Conservation (phyloP, 2,329 filamentous ascomycete species). For the Sarocladiaceae sp. region DNA sequence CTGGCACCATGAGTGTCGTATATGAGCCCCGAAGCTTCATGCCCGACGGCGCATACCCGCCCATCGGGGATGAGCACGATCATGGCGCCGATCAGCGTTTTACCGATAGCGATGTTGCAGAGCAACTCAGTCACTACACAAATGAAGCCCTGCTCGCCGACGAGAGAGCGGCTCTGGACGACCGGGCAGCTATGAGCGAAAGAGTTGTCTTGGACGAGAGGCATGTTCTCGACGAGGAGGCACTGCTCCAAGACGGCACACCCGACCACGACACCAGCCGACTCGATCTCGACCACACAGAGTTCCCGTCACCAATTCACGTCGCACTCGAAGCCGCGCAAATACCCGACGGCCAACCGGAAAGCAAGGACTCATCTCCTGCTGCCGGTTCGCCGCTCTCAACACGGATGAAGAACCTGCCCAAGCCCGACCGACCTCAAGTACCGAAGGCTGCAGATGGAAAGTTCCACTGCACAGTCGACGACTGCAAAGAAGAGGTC, state of each 20-base stretch:
- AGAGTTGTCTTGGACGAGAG: constrained; percentile 18
- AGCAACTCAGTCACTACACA: constrained; percentile 40
- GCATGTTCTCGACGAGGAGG: constrained; percentile 23
- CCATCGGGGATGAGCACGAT: constrained; percentile 34
- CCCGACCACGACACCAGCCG: constrained; percentile 32
- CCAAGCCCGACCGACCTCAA: constrained; percentile 52
- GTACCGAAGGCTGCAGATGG: constrained; percentile 62
- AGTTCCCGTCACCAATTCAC: constrained; percentile 31
- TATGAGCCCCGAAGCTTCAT: constrained; percentile 47
- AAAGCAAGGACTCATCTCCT: constrained; percentile 30
- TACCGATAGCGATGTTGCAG: constrained; percentile 38
- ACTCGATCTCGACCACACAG: constrained; percentile 31
- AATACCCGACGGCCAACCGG: constrained; percentile 26
- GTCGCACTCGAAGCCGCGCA: constrained; percentile 25
- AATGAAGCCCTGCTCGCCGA: constrained; percentile 31
- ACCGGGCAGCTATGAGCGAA: constrained; percentile 28
- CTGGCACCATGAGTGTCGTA: constrained; percentile 44
- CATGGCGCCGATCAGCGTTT: constrained; percentile 36
- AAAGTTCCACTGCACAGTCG: constrained; percentile 71
- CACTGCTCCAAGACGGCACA: constrained; percentile 34
- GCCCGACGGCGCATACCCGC: constrained; percentile 42
- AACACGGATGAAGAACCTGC: constrained; percentile 46
- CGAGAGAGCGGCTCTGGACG: constrained; percentile 21
- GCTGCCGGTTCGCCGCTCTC: constrained; percentile 26
- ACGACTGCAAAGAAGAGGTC: constrained; percentile 62